phyloP scores from a whole-genome alignment of 148 eudicot genomes.

The Silene uniflora region DNA sequence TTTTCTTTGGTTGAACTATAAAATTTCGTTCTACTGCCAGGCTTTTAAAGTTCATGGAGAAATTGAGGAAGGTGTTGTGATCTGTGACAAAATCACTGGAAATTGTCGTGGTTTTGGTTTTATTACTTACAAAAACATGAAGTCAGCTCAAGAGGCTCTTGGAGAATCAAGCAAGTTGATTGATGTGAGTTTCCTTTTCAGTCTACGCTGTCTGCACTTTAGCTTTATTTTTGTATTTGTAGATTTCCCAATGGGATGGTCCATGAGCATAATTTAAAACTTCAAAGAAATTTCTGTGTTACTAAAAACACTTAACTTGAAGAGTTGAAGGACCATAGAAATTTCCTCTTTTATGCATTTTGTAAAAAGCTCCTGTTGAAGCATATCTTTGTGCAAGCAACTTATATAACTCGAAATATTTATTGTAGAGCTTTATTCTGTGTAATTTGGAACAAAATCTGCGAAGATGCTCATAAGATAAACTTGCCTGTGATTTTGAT shows the following conservation, averaged over 20 bases:
- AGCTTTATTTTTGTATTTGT: background rate
- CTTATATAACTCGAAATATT: background rate
- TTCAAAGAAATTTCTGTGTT: background rate
- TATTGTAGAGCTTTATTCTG: background rate
- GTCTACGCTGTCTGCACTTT: background rate
- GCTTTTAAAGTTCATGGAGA: constrained; percentile 66
- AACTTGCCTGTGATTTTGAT: background rate
- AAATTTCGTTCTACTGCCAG: constrained; percentile 20
- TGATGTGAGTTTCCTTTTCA: constrained; percentile 42
- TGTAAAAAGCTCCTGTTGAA: background rate
- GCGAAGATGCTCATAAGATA: background rate
- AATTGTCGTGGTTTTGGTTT: constrained; percentile 74
- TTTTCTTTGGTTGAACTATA: background rate
- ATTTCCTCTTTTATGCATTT: background rate
- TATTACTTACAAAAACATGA: constrained; percentile 57
- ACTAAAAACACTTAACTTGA: background rate
- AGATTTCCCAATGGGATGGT: background rate
- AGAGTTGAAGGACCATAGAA: background rate
- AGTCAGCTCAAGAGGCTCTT: constrained; percentile 52
- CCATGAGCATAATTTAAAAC: background rate
- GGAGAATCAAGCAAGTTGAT: constrained; percentile 52
- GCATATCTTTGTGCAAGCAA: background rate
- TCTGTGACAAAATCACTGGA: constrained; percentile 56
- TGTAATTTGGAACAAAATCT: background rate
- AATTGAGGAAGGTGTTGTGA: constrained; percentile 73